Evolutionary conservation across 2,329 filamentous ascomycete species (phyloP), one percentile per base, ranked within the genome.

Genomic region (Geosmithia flava): DNA sequence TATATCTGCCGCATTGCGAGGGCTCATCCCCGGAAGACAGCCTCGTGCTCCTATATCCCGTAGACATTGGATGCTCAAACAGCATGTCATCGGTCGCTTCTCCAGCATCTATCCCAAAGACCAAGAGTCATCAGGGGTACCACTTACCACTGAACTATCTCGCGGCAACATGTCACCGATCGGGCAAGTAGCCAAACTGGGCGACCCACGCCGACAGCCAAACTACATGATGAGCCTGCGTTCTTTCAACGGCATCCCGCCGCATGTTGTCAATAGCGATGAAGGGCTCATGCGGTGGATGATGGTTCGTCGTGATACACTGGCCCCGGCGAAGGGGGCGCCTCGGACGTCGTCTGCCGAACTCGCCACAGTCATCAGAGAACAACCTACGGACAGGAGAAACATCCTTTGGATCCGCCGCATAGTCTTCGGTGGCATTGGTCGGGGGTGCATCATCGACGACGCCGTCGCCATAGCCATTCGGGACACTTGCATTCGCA

Each of bases 1-100:
- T 20, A 55, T 74, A 47, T 65, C 64, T 10, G 59, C 58, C 16
- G 65, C 68, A 15, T 57, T 75, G 23, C 53, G 56, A 6, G 58
- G 59, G 39, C 42, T 51, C 45, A 50, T 55, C 17, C 3, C n/a
- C 3, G 47, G 37, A 23, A 37, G 41, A 27, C 11, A 16, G 44
- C 23, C 44, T 2, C 20, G 23, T 7, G 8, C 4, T 27, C 8
- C 23, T 8, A 8, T 27, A 8, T 8, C 8, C 23, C 4, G 23
- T 4, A 27, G 8, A 27, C 23, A 27, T 27, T 8, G 4, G 23
- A 27, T 4, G 23, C 23, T 8, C 23, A 8, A 4, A 8, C 23
- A 17, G 44, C 17, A 33, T n/a, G 44, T 23, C 42, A 23, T 44
- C 10, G 20, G 20, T 2, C 19, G 20, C 42, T 44, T 44, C 42